These are phyloP conservation scores for Grosmannia serpens DNA, from an alignment of 2,329 filamentous ascomycete genomes.

Conservation along the genomic window DNA sequence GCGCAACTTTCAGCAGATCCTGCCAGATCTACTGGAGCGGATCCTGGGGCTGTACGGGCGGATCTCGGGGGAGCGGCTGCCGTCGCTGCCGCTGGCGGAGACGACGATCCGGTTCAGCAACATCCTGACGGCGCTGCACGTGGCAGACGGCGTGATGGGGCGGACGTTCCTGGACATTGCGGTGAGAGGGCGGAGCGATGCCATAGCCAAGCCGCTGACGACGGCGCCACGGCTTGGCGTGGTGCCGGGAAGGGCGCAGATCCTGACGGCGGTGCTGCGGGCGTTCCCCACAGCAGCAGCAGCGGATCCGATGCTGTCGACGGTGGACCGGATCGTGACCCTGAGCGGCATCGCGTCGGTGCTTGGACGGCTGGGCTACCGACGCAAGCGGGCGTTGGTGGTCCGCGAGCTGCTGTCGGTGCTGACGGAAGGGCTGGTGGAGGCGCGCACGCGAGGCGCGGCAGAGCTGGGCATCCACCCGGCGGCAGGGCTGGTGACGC, in stretches of 20 bases:
- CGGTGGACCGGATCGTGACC: constrained; percentile 66
- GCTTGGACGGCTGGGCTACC: constrained; percentile 65
- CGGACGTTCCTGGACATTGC: constrained; percentile 51
- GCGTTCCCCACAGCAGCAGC: constrained; percentile 58
- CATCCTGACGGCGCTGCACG: constrained; percentile 54
- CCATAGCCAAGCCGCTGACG: constrained; percentile 21
- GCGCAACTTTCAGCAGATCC: constrained; percentile 41
- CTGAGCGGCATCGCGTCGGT: constrained; percentile 80
- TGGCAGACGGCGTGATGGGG: constrained; percentile 51
- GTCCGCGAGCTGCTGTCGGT: constrained; percentile 75
- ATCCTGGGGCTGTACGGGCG: constrained; percentile 64
- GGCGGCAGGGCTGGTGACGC: constrained; percentile 69
- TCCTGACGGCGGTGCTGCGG: constrained; percentile 53
- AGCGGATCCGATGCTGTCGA: constrained; percentile 54
- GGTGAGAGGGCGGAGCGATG: constrained; percentile 45
- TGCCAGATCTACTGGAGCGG: constrained; percentile 65
- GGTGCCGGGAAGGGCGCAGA: constrained; percentile 47
- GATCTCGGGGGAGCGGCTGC: constrained; percentile 58
- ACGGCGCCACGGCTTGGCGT: constrained; percentile 45
- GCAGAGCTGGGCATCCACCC: constrained; percentile 96
- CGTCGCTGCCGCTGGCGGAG: constrained; percentile 60
- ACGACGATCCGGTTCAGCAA: constrained; percentile 63
- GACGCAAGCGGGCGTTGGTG: constrained; percentile 84
- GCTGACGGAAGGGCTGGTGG: constrained; percentile 72
- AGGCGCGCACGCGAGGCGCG: constrained; percentile 83